Conservation (phyloP, 257 asterid species). For the Solanum chmielewskii region DNA sequence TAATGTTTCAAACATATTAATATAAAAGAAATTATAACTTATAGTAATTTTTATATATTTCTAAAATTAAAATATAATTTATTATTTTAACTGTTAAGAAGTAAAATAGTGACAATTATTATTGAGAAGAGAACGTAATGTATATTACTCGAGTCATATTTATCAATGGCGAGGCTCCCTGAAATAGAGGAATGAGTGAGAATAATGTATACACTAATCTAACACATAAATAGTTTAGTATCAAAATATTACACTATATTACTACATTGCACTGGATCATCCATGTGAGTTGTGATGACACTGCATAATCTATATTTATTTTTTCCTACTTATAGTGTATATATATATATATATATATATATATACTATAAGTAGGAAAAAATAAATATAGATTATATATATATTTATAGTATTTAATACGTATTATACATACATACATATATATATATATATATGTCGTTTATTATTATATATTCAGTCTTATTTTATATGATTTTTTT, state of each 20-base stretch:
- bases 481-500: too few species aligned
- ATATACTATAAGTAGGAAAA: too few species aligned
- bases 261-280: neutral
- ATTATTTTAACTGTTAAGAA: neutral
- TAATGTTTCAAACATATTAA: neutral
- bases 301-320: neutral
- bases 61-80: neutral
- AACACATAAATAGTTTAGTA: neutral
- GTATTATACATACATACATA: neutral
- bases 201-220: neutral
- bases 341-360: neutral
- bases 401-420: neutral
- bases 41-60: too few species aligned
- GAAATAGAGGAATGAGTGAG: neutral
- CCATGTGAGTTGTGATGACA: neutral
- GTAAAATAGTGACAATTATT: neutral
- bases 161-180: neutral
- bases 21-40: too few species aligned
- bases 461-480: too few species aligned
- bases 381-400: too few species aligned
- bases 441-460: neutral
- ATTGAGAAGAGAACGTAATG: neutral
- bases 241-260: neutral
- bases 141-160: neutral
- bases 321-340: neutral